Base-by-base conservation (phyloP, 352 stramenopile genomes). In the Phytophthora foliorum region DNA sequence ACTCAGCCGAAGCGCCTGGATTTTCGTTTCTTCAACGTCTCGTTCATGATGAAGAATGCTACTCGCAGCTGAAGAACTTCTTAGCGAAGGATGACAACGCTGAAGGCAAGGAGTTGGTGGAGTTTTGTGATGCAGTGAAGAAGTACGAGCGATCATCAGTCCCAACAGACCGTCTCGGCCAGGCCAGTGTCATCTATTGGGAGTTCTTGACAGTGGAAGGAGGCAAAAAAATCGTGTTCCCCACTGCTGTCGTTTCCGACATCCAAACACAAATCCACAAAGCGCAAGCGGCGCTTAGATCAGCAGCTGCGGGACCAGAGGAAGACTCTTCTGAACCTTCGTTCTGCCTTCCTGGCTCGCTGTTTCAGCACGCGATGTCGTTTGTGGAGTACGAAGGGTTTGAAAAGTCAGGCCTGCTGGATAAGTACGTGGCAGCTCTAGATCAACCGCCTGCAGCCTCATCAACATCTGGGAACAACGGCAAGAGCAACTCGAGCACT, bases 41-140 rank as follows among this genome's bases (percentile, higher is more conserved):
- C 2, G 90, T 96, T 54, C 89, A 96, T 54, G 89, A 96, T 48
- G 89, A 96, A 80, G 89, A 96, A 50, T 96, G 89, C 63, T 96
- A 95, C 39, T 78, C 84, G 17, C 86, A 94, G 58, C 74, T 95
- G 9, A 95, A 94, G 50, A 67, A 62, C 5, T 94, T 95, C 42
- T 34, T 96, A 21, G 55, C 70, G 3, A 95, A 94, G 51, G 81
- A 94, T 9, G 76, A 80, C 11, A 72, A 79, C 7, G 69, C 60
- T 1, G 65, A 80, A 27, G 82, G 82, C 9, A 94, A 91, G 52
- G 85, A 91, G 22, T 49, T 93, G 29, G 65, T 94, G 44, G 87
- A 95, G 8, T 95, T 95, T 58, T 93, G 85, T 48, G 89, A 96
- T 49, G 84, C 80, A 9, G 81, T 96, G 9, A 94, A 94, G 56